Percentiles rank a stretch among this genome's conserved stretches.
Evolutionary conservation across 164 flowering plant genomes (phyloP).

Genomic region (Nelumbo lutea): DNA sequence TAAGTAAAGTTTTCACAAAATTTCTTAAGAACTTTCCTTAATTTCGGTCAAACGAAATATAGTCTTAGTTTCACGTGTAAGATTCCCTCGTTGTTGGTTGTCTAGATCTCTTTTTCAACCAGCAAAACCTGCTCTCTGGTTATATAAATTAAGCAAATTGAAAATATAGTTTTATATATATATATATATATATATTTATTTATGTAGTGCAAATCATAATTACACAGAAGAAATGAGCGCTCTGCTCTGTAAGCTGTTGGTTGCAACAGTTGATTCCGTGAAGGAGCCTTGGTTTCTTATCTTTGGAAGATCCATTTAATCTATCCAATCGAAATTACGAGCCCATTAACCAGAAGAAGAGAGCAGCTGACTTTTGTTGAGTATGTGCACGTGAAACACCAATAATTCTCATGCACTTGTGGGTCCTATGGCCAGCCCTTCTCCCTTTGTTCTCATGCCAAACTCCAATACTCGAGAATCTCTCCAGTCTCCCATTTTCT

Average conservation of each 20-base stretch:
- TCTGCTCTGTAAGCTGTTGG: background rate
- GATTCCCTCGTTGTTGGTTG: too few species aligned
- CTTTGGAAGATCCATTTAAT: background rate
- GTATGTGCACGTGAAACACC: constrained; percentile 63
- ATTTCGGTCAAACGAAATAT: too few species aligned
- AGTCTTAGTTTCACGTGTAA: too few species aligned
- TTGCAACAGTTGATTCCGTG: constrained; percentile 1
- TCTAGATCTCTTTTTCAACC: too few species aligned
- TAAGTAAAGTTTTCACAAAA: too few species aligned
- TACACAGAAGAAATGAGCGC: too few species aligned
- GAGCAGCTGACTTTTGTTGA: constrained; percentile 13
- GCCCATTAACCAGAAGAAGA: background rate
- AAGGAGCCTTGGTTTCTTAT: background rate
- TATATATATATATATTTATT: too few species aligned
- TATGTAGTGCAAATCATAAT: too few species aligned
- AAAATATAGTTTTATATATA: too few species aligned
- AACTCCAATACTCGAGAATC: constrained; percentile 54
- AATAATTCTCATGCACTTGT: constrained; percentile 79
- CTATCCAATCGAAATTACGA: background rate
- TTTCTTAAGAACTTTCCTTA: too few species aligned
- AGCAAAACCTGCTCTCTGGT: too few species aligned
- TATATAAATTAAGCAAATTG: too few species aligned
- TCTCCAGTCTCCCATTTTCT: constrained; percentile 15
- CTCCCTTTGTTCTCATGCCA: constrained; percentile 60
- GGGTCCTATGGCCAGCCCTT: constrained; percentile 55